A percentile compares a stretch with the other conserved stretches of the same genome.
Evolutionary conservation across 139 green algal genomes (phyloP).

Genomic region (Closterium sp.): DNA sequence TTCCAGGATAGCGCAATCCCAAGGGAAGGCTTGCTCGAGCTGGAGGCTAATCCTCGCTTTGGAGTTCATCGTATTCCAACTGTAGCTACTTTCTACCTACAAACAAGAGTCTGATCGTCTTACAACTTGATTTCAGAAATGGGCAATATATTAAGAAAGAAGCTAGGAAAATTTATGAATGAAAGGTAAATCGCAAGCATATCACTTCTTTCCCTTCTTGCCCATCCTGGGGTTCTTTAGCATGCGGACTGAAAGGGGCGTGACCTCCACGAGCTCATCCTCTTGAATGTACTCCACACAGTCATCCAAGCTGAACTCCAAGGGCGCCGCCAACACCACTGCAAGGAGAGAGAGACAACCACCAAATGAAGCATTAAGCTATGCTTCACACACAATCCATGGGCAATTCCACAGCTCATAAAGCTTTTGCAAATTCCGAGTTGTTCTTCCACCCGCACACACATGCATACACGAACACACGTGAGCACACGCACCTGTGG

Average conservation of each 20-base stretch:
- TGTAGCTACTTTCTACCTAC: no score
- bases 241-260: constrained; percentile 81
- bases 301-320: constrained; percentile 90
- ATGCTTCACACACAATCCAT: no score
- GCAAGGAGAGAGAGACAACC: constrained; percentile 6
- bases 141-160: not conserved
- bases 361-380: no score
- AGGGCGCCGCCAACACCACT: constrained; percentile 59
- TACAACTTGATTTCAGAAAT: not conserved
- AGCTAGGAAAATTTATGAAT: not conserved
- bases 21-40: no score
- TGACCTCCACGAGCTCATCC: constrained; percentile 95
- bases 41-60: no score
- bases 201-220: constrained; percentile 39
- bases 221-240: constrained; percentile 74
- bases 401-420: no score
- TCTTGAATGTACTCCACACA: constrained; percentile 93
- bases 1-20: no score
- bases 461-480: not conserved
- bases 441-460: not conserved
- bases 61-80: no score
- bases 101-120: no score
- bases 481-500: not conserved
- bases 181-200: not conserved
- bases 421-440: no score